phyloP scores from a whole-genome alignment of 805 yeast genomes.

The Candida fluviatilis region DNA sequence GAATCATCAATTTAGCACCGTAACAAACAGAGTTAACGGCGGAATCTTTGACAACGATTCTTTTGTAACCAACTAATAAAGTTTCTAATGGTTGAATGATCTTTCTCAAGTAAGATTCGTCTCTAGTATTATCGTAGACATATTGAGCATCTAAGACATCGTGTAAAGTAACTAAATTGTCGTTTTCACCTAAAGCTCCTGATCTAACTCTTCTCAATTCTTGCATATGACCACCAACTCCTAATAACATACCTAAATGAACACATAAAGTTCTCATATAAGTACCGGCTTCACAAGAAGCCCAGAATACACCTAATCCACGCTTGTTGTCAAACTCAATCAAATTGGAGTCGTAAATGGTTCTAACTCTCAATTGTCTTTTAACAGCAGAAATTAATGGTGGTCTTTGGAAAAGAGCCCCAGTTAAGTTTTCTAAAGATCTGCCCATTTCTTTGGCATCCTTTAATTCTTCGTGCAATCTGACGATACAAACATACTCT shows the following conservation, averaged over 20 bases:
- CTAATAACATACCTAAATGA: slow-evolving; percentile 95
- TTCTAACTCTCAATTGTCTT: slow-evolving; percentile 97
- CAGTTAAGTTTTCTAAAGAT: slow-evolving; percentile 89
- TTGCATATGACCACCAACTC: slow-evolving; percentile 99
- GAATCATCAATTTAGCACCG: slow-evolving; percentile 98
- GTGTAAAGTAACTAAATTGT: slow-evolving; percentile 91
- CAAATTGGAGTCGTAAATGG: slow-evolving; percentile 92
- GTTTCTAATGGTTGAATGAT: slow-evolving; percentile 94
- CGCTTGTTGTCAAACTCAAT: slow-evolving; percentile 96
- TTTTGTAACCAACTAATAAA: slow-evolving; percentile 88
- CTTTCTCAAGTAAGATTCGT: slow-evolving; percentile 91
- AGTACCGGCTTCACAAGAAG: slow-evolving; percentile 99
- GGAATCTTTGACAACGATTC: slow-evolving; percentile 89
- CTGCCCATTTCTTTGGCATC: slow-evolving; percentile 88
- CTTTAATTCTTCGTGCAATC: slow-evolving; percentile 89
- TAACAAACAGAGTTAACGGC: slow-evolving; percentile 98
- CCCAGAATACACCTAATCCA: slow-evolving; percentile 98
- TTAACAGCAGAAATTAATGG: slow-evolving; percentile 98
- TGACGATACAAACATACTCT: slow-evolving; percentile 96
- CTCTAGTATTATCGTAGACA: slow-evolving; percentile 95
- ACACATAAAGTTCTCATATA: slow-evolving; percentile 99
- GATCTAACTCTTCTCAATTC: slow-evolving; percentile 98
- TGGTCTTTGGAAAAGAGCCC: slow-evolving; percentile 98
- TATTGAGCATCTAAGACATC: slow-evolving; percentile 98
- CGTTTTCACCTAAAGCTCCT: slow-evolving; percentile 89